Conservation (phyloP, 345 rosid genomes). For the Dimocarpus longan region DNA sequence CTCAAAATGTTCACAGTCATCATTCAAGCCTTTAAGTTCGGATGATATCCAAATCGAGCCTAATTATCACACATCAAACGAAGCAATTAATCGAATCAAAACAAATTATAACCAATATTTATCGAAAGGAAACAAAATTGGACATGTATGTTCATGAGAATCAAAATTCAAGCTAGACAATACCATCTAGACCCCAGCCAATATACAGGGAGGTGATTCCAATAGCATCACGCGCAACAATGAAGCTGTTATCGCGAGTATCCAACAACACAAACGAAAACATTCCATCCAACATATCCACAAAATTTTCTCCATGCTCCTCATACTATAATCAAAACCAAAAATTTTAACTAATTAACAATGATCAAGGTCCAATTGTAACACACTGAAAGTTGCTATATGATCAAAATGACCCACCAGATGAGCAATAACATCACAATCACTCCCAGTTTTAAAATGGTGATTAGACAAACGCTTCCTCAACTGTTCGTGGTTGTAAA, state of each 20-base stretch:
- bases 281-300: conserved; percentile 91
- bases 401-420: conserved; percentile 48
- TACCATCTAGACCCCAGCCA: conserved; percentile 96
- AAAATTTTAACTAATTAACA: background rate
- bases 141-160: background rate
- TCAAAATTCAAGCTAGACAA: background rate
- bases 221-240: conserved; percentile 91
- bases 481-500: conserved; percentile 86
- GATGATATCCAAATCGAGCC: conserved; percentile 91
- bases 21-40: conserved; percentile 83
- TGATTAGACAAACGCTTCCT: conserved; percentile 67
- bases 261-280: conserved; percentile 92
- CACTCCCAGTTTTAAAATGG: conserved; percentile 86
- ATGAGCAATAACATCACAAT: conserved; percentile 94
- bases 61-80: conserved; percentile 21
- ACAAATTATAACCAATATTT: background rate
- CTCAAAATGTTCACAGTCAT: conserved; percentile 90
- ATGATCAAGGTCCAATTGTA: background rate
- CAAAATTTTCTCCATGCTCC: conserved; percentile 81
- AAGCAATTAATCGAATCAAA: background rate
- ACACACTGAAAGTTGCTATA: background rate
- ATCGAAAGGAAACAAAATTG: background rate
- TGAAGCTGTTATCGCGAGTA: conserved; percentile 76
- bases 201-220: conserved; percentile 93
- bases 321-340: conserved; percentile 54